Base-by-base conservation (phyloP, 2,329 filamentous ascomycete genomes). In the Ophioceras dolichostomum region DNA sequence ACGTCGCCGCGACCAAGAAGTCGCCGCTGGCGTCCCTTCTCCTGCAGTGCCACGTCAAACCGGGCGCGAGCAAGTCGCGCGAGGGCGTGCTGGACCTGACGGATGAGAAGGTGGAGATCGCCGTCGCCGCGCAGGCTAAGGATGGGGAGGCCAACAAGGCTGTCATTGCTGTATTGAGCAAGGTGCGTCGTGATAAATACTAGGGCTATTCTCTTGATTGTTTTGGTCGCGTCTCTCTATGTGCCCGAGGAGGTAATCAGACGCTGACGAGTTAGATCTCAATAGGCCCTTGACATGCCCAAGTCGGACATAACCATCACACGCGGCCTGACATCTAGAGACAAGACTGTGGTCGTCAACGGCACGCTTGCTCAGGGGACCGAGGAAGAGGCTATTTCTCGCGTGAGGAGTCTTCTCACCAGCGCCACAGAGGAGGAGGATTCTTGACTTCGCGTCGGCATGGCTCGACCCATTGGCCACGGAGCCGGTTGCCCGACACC, bases 131-230 rank as follows among this genome's bases (percentile, higher is more conserved):
- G 0, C 76, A 70, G 44, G 67, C 80, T 10, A 66, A 68, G 42
- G 76, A 83, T 12, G 78, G 79, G 12, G 76, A 82, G 50, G 73
- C 80, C 5, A 85, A 85, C 50, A 71, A 70, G 49, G 79, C 79
- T 4, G 74, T 83, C 3, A 58, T 75, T 34, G 62, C 68, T 27
- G 57, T 84, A 4, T 58, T 86, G 39, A 77, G 78, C 44, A 60
- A 73, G 49, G 75, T 76, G 47, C 44, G 56, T 42, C n/a, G n/a
- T n/a, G n/a, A n/a, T n/a, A n/a, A n/a, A n/a, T n/a, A n/a, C n/a
- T n/a, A n/a, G n/a, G n/a, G n/a, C n/a, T n/a, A n/a, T 9, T 20
- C 10, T 8, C 16, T 28, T n/a, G 14, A 19, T 20, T 2, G 16
- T 10, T 18, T 14, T 32, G 10, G 13, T 32, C 19, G 22, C 12